These are phyloP conservation scores for Neurospora sp. DNA, from an alignment of 495 filamentous ascomycete genomes.

Conservation along the genomic window DNA sequence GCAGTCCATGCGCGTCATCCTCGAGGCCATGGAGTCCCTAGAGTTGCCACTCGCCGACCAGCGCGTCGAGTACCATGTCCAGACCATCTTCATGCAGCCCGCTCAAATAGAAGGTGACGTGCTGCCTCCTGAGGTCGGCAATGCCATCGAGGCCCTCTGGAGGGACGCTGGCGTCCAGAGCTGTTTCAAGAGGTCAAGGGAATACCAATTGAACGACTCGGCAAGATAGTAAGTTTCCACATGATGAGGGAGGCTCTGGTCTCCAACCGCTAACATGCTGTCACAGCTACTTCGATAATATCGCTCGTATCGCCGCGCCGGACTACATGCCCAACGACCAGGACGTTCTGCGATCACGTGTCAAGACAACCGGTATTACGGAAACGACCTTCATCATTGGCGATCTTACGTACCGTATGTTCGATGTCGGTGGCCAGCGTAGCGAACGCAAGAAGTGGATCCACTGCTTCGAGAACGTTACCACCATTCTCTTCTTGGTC, in stretches of 20 bases:
- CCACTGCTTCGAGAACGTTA: constrained; percentile 99
- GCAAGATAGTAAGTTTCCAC: constrained; percentile 77
- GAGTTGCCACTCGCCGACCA: constrained; percentile 82
- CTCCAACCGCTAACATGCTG: constrained; percentile 23
- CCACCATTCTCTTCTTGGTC: constrained; percentile 95
- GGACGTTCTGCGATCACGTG: constrained; percentile 93
- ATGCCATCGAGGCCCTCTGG: constrained; percentile 89
- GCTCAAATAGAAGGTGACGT: constrained; percentile 92
- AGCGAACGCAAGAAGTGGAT: constrained; percentile 99
- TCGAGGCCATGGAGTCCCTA: constrained; percentile 92
- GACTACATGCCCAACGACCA: constrained; percentile 97
- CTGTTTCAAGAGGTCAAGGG: constrained; percentile 87
- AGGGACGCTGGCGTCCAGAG: constrained; percentile 89
- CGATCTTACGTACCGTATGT: constrained; percentile 97
- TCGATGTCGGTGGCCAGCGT: constrained; percentile 96
- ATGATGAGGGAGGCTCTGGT: not conserved
- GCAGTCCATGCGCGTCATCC: constrained; percentile 91
- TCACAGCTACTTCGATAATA: constrained; percentile 87
- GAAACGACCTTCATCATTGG: constrained; percentile 98
- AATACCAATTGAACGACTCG: constrained; percentile 97
- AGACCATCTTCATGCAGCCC: constrained; percentile 94
- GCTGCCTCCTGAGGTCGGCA: constrained; percentile 87
- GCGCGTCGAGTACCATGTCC: constrained; percentile 84
- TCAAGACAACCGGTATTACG: constrained; percentile 99
- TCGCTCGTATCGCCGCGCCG: constrained; percentile 80